A percentile compares a stretch with the other conserved stretches of the same genome.
phyloP scores from a whole-genome alignment of 805 yeast genomes.

The Lipomyces yamanashiensis region DNA sequence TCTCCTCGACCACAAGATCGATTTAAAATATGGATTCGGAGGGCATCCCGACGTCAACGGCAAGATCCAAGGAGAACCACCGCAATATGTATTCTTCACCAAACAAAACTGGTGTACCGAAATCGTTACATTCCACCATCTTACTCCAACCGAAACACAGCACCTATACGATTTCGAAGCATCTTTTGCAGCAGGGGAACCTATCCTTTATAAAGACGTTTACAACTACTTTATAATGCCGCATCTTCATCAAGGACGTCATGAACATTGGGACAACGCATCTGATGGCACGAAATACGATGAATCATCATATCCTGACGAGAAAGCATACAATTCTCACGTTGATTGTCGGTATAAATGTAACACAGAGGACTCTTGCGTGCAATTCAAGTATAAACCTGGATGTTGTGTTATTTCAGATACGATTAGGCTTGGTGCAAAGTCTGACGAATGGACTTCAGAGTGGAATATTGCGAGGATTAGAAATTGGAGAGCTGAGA shows the following conservation, averaged over 20 bases:
- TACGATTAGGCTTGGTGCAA: constrained; percentile 25
- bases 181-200: constrained; percentile 27
- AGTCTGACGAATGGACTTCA: constrained; percentile 29
- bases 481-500: constrained; percentile 35
- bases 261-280: constrained; percentile 41
- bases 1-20: constrained; percentile 35
- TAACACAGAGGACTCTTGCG: constrained; percentile 38
- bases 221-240: constrained; percentile 47
- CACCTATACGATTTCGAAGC: constrained; percentile 46
- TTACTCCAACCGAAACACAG: constrained; percentile 25
- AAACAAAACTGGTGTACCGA: constrained; percentile 43
- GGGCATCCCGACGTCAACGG: constrained; percentile 30
- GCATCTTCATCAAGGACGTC: constrained; percentile 36
- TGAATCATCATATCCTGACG: not conserved
- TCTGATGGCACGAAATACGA: constrained; percentile 20
- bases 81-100: constrained; percentile 28
- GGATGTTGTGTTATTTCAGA: constrained; percentile 19
- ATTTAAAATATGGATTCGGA: constrained; percentile 22
- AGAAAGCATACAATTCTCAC: constrained; percentile 14
- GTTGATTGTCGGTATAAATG: constrained; percentile 29
- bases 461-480: constrained; percentile 46
- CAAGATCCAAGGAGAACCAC: constrained; percentile 45
- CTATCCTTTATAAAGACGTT: constrained; percentile 41
- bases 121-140: constrained; percentile 45
- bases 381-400: constrained; percentile 29